phyloP scores from a whole-genome alignment of 306 rosid genomes.

The Vigna angularis region DNA sequence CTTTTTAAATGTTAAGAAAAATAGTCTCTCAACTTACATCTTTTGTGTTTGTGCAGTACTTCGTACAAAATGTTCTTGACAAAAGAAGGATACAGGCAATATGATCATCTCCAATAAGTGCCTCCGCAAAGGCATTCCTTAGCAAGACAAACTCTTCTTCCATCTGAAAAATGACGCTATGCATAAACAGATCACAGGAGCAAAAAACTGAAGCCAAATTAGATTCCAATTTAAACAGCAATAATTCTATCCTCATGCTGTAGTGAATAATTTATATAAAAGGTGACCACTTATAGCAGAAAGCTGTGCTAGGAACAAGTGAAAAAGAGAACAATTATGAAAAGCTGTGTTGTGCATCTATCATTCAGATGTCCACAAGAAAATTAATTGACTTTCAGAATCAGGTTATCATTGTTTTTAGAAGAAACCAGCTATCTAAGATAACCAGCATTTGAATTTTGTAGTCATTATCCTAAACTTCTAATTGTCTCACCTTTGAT shows the following conservation, averaged over 20 bases:
- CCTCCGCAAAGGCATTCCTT: slow-evolving; percentile 59
- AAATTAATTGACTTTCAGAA: slow-evolving; percentile 2
- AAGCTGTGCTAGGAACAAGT: slow-evolving; percentile 10
- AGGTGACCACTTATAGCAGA: neutral
- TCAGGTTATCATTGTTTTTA: slow-evolving; percentile 5
- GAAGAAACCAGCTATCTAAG: slow-evolving; percentile 18
- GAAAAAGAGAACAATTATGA: slow-evolving; percentile 3
- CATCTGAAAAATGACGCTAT: slow-evolving; percentile 63
- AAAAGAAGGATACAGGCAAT: slow-evolving; percentile 78
- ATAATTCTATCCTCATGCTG: slow-evolving; percentile 26
- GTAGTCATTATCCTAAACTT: slow-evolving; percentile 22
- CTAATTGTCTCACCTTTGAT: slow-evolving; percentile 54
- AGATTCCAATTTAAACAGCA: slow-evolving; percentile 27
- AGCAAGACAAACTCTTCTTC: slow-evolving; percentile 74
- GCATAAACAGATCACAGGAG: slow-evolving; percentile 35
- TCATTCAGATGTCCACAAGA: slow-evolving; percentile 18
- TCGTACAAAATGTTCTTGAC: slow-evolving; percentile 38
- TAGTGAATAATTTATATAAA: slow-evolving; percentile 15
- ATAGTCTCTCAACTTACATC: slow-evolving; percentile 29
- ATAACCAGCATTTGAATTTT: slow-evolving; percentile 26
- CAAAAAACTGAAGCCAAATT: slow-evolving; percentile 30
- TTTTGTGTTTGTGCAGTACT: slow-evolving; percentile 33
- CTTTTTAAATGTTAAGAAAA: slow-evolving; percentile 68
- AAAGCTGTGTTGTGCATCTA: neutral
- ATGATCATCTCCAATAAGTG: slow-evolving; percentile 59